Conservation (phyloP, 1,284 basidiomycete genomes). For the Testicularia cyperi region DNA sequence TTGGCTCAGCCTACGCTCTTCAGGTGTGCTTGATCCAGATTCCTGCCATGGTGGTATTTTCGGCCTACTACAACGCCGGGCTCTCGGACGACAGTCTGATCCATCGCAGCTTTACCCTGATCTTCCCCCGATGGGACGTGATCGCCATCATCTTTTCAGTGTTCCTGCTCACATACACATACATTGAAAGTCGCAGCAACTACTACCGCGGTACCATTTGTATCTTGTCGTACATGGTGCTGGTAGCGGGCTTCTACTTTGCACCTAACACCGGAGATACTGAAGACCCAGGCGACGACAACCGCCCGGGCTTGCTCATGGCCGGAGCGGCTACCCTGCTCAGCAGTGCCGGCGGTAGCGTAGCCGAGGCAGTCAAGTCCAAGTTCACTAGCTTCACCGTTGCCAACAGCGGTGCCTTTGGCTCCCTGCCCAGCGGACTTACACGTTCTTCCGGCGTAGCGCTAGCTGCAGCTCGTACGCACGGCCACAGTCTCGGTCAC, state of each 20-base stretch:
- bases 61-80: conserved; percentile 87
- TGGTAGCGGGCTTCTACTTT: conserved; percentile 58
- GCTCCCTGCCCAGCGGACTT: conserved; percentile 4
- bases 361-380: neutral
- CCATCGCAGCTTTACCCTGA: conserved; percentile 64
- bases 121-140: conserved; percentile 98
- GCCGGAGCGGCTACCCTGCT: conserved; percentile 1
- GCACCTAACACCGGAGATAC: conserved; percentile 50
- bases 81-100: conserved; percentile 60
- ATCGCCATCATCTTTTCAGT: conserved; percentile 76
- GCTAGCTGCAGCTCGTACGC: neutral
- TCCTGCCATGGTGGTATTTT: conserved; percentile 97
- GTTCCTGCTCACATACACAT: conserved; percentile 97
- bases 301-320: conserved; percentile 3
- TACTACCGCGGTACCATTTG: conserved; percentile 66
- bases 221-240: conserved; percentile 52
- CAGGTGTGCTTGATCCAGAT: conserved; percentile 98
- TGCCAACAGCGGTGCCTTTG: conserved; percentile 16
- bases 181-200: conserved; percentile 96
- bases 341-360: neutral
- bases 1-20: conserved; percentile 95
- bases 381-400: conserved; percentile 13
- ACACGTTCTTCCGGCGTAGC: conserved; percentile 3
- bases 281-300: conserved; percentile 45
- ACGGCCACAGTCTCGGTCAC: neutral